A percentile compares a stretch with the other conserved stretches of the same genome.
These are phyloP conservation scores for Spiraea crenata DNA, from an alignment of 331 rosid species.

Conservation along the genomic window DNA sequence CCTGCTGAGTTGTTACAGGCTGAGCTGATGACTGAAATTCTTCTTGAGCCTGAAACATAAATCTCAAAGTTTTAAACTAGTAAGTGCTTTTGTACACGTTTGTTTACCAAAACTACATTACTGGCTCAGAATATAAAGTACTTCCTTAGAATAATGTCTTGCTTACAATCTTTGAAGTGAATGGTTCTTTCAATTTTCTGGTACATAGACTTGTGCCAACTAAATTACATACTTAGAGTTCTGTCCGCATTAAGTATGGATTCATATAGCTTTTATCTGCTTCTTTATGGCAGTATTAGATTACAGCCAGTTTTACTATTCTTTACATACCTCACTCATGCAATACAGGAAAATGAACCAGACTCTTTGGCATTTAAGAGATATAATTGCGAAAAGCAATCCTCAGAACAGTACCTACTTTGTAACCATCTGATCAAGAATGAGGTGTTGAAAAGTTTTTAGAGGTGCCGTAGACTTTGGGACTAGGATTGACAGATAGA, in stretches of 20 bases:
- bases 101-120: background rate
- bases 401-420: background rate
- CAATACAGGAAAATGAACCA: background rate
- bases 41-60: constrained; percentile 4
- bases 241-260: background rate
- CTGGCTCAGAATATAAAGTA: background rate
- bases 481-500: background rate
- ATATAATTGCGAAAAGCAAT: background rate
- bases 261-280: too few species aligned
- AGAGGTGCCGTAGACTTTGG: background rate
- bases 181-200: background rate
- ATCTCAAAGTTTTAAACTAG: background rate
- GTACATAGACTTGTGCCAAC: background rate
- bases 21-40: constrained; percentile 39
- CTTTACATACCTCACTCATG: background rate
- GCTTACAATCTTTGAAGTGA: background rate
- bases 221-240: background rate
- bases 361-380: background rate
- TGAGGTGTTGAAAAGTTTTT: background rate
- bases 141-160: background rate
- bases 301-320: background rate
- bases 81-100: constrained; percentile 6
- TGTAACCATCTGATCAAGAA: background rate
- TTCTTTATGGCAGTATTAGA: too few species aligned
- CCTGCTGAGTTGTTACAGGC: constrained; percentile 49